phyloP scores from a whole-genome alignment of 2,329 filamentous ascomycete genomes.

The Cladosporium sp. region DNA sequence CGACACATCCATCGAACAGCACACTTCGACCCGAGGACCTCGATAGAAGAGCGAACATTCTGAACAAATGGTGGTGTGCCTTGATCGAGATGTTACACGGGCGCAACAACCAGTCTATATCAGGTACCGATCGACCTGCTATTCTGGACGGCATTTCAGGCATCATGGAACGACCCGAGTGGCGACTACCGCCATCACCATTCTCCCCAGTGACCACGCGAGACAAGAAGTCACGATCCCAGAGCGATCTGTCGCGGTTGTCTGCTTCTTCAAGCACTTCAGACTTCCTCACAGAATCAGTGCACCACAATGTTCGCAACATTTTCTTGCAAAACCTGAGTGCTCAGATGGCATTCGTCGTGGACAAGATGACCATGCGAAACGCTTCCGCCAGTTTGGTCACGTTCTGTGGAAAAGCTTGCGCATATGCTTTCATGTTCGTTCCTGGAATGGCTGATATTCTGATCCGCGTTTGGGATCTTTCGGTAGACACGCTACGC shows the following conservation, averaged over 20 bases:
- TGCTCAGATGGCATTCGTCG: constrained; percentile 81
- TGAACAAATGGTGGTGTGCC: constrained; percentile 89
- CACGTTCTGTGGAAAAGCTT: constrained; percentile 85
- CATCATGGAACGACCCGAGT: constrained; percentile 87
- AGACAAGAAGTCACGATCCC: constrained; percentile 46
- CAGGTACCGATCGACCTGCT: constrained; percentile 78
- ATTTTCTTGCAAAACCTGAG: constrained; percentile 82
- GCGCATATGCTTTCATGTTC: constrained; percentile 92
- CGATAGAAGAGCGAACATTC: constrained; percentile 74
- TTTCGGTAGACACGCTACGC: constrained; percentile 68
- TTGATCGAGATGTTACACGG: constrained; percentile 81
- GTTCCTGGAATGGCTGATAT: constrained; percentile 84
- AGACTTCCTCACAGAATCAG: constrained; percentile 72
- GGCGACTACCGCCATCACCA: constrained; percentile 71
- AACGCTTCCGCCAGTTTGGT: constrained; percentile 68
- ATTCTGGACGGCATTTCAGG: constrained; percentile 77
- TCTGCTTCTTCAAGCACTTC: constrained; percentile 63
- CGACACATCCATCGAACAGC: constrained; percentile 66
- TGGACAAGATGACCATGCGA: constrained; percentile 82
- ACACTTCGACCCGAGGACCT: constrained; percentile 75
- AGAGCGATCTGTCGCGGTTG: constrained; percentile 55
- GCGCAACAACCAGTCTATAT: constrained; percentile 72
- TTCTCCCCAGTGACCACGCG: constrained; percentile 66
- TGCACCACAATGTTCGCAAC: constrained; percentile 84
- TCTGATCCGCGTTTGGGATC: constrained; percentile 77